Conservation (phyloP, 495 filamentous ascomycete species). For the Penicillium bovifimosum region DNA sequence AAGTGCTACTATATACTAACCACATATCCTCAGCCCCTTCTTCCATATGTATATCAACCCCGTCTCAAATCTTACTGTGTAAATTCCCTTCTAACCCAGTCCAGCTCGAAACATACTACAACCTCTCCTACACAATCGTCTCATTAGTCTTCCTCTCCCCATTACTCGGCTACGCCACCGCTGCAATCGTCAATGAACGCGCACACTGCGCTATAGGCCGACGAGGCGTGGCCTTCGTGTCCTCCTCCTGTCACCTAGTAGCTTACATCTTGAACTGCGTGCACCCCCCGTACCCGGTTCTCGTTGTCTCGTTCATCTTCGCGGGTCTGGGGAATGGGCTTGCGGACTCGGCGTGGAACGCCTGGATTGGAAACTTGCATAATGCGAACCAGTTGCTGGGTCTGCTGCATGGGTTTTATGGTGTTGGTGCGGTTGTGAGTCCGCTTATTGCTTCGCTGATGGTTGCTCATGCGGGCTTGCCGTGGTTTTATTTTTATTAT, state of each 20-base stretch:
- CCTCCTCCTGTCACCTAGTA: slow-evolving; percentile 54
- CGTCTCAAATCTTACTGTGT: too few species aligned
- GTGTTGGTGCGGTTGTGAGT: slow-evolving; percentile 48
- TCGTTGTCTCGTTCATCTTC: slow-evolving; percentile 51
- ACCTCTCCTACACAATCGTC: slow-evolving; percentile 48
- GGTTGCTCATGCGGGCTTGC: slow-evolving; percentile 39
- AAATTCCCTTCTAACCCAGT: background rate
- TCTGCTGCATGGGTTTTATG: slow-evolving; percentile 50
- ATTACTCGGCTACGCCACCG: slow-evolving; percentile 47
- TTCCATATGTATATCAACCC: slow-evolving; percentile 39
- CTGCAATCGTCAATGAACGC: slow-evolving; percentile 47
- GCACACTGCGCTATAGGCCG: slow-evolving; percentile 58
- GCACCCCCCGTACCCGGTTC: slow-evolving; percentile 52
- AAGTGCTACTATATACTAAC: background rate
- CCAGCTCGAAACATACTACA: slow-evolving; percentile 52
- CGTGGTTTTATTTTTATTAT: slow-evolving; percentile 56
- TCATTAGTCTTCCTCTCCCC: slow-evolving; percentile 57
- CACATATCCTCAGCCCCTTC: slow-evolving; percentile 44
- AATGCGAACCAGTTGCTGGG: slow-evolving; percentile 53
- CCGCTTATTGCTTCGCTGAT: slow-evolving; percentile 51
- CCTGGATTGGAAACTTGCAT: slow-evolving; percentile 53
- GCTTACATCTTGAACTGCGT: slow-evolving; percentile 52
- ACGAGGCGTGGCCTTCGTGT: slow-evolving; percentile 64
- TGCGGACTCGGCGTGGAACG: slow-evolving; percentile 55
- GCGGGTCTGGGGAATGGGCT: slow-evolving; percentile 55